Percentiles rank a stretch among this genome's conserved stretches.
These are phyloP conservation scores for Daldinia childiae DNA, from an alignment of 495 filamentous ascomycete genomes.

Conservation along the genomic window DNA sequence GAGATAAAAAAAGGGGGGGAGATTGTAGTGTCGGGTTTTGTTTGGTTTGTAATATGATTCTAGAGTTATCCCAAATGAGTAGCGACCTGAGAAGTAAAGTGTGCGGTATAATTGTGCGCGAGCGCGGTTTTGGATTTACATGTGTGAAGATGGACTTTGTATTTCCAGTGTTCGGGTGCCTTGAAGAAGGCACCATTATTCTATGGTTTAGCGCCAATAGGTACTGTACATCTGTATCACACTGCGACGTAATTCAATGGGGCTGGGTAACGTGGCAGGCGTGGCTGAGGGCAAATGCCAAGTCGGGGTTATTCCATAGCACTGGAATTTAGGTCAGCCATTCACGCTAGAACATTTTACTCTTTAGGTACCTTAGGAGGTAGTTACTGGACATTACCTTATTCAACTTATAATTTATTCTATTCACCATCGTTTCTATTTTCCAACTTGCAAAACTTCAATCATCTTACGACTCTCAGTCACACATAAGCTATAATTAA, in stretches of 20 bases:
- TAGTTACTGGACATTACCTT: no score
- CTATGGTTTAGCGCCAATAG: constrained; percentile 39
- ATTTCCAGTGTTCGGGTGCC: constrained; percentile 19
- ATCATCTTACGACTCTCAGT: no score
- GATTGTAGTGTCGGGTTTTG: not conserved
- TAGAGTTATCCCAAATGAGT: not conserved
- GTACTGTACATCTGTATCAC: constrained; percentile 22
- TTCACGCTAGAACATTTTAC: no score
- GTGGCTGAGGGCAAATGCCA: constrained; percentile 31
- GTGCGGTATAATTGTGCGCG: constrained; percentile 24
- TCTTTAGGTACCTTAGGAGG: no score
- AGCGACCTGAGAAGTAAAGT: constrained; percentile 4
- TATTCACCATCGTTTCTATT: no score
- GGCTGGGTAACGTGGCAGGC: constrained; percentile 44
- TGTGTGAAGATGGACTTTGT: constrained; percentile 24
- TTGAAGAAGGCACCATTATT: constrained; percentile 36
- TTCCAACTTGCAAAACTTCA: no score
- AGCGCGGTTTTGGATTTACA: constrained; percentile 17
- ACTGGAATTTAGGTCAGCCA: constrained; percentile 1
- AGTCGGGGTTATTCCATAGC: constrained; percentile 12
- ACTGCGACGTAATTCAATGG: constrained; percentile 48
- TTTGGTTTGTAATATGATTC: not conserved
- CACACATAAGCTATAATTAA: no score
- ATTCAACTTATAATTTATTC: no score
- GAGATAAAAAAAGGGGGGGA: not conserved